A percentile compares a stretch with the other conserved stretches of the same genome.
Evolutionary conservation across 441 rosid genomes (phyloP).

Genomic region (Viola pubescens): DNA sequence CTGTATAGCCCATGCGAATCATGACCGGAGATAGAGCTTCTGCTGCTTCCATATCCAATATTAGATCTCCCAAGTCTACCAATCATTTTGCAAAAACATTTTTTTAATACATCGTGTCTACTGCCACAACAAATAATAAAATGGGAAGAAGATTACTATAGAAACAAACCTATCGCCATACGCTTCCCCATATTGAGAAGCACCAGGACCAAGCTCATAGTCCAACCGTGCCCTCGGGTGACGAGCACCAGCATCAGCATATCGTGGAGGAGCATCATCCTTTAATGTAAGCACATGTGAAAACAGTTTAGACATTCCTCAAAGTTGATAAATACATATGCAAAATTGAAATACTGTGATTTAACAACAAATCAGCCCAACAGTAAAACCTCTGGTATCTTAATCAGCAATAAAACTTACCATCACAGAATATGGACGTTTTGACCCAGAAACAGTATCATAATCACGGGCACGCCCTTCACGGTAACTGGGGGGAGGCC

Average conservation of each 20-base stretch:
- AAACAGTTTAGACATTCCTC: neutral
- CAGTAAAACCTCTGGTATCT: too few species aligned
- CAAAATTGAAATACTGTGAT: neutral
- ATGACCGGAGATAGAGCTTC: slow-evolving; percentile 62
- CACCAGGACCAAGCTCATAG: slow-evolving; percentile 53
- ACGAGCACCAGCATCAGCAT: slow-evolving; percentile 59
- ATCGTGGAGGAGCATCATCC: slow-evolving; percentile 85
- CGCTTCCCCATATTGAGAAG: slow-evolving; percentile 72
- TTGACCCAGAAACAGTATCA: slow-evolving; percentile 75
- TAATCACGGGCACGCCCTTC: slow-evolving; percentile 80
- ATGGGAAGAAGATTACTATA: neutral
- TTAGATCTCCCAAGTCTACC: slow-evolving; percentile 68
- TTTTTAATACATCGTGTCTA: slow-evolving; percentile 1
- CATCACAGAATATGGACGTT: slow-evolving; percentile 79
- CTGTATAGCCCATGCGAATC: slow-evolving; percentile 73
- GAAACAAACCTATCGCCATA: slow-evolving; percentile 69
- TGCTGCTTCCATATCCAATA: slow-evolving; percentile 73
- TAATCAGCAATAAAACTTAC: slow-evolving; percentile 30
- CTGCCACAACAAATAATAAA: neutral
- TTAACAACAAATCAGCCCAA: neutral
- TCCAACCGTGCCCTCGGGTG: slow-evolving; percentile 90
- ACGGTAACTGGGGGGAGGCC: slow-evolving; percentile 66
- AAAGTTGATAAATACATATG: neutral
- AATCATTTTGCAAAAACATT: slow-evolving; percentile 20
- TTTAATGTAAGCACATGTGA: slow-evolving; percentile 20